Conservation (phyloP, 257 asterid species). For the Thymus mandschuricus region DNA sequence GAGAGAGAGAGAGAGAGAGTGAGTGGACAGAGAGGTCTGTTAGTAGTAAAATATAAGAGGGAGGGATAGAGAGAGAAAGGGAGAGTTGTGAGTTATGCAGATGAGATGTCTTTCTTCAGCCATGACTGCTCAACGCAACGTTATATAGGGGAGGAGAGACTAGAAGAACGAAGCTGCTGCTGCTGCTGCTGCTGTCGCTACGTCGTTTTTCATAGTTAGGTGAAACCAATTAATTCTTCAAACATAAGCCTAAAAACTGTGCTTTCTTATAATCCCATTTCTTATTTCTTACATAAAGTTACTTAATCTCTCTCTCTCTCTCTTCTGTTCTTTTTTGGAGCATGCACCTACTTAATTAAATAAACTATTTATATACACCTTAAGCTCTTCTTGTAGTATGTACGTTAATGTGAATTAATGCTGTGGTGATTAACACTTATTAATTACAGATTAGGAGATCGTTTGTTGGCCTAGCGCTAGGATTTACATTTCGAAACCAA, state of each 20-base stretch:
- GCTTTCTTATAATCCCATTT: slow-evolving; percentile 8
- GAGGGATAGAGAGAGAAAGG: neutral
- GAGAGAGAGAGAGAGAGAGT: neutral
- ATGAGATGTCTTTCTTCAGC: slow-evolving; percentile 38
- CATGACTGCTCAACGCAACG: slow-evolving; percentile 49
- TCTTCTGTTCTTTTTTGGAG: no score
- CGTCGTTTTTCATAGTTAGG: slow-evolving; percentile 82
- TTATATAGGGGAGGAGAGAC: slow-evolving; percentile 47
- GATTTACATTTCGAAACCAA: no score
- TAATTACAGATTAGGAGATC: no score
- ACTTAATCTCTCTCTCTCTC: no score
- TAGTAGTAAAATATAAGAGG: slow-evolving; percentile 8
- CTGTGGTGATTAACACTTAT: no score
- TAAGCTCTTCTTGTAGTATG: no score
- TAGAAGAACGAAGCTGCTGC: neutral
- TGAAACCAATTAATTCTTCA: slow-evolving; percentile 52
- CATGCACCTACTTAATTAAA: no score
- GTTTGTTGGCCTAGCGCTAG: no score
- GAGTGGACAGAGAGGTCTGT: neutral
- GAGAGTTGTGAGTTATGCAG: slow-evolving; percentile 20
- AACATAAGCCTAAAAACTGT: slow-evolving; percentile 34
- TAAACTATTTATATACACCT: no score
- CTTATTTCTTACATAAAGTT: slow-evolving; percentile 37
- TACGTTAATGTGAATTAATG: no score
- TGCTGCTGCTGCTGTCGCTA: slow-evolving; percentile 47